These are phyloP conservation scores for Arabidopsis thaliana DNA, from an alignment of 345 rosid genomes.

Conservation along the genomic window TAIR10.1 NC_003075.7:9019001-9019500, in stretches of 20 bases:
- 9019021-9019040: slow-evolving; percentile 2
- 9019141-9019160: slow-evolving; percentile 2
- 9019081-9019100: slow-evolving; percentile 3
- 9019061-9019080: slow-evolving; percentile 7
- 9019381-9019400: slow-evolving; percentile 35
- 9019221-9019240: slow-evolving; percentile 74
- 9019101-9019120: background rate
- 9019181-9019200: slow-evolving; percentile 23
- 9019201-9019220: slow-evolving; percentile 39
- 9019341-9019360: slow-evolving; percentile 71
- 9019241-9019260: slow-evolving; percentile 68
- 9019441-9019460: slow-evolving; percentile 59
- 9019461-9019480: slow-evolving; percentile 67
- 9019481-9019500: slow-evolving; percentile 72
- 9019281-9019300: slow-evolving; percentile 79
- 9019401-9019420: slow-evolving; percentile 38
- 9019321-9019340: slow-evolving; percentile 88
- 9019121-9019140: slow-evolving; percentile 5
- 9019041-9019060: slow-evolving; percentile 13
- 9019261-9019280: slow-evolving; percentile 95
- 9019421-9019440: slow-evolving; percentile 53
- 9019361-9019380: slow-evolving; percentile 53
- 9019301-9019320: slow-evolving; percentile 95
- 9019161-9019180: slow-evolving; percentile 10
- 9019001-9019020: slow-evolving; percentile 13